Conservation (phyloP, 2,329 filamentous ascomycete genomes). For the Colletotrichum orbiculare region DNA sequence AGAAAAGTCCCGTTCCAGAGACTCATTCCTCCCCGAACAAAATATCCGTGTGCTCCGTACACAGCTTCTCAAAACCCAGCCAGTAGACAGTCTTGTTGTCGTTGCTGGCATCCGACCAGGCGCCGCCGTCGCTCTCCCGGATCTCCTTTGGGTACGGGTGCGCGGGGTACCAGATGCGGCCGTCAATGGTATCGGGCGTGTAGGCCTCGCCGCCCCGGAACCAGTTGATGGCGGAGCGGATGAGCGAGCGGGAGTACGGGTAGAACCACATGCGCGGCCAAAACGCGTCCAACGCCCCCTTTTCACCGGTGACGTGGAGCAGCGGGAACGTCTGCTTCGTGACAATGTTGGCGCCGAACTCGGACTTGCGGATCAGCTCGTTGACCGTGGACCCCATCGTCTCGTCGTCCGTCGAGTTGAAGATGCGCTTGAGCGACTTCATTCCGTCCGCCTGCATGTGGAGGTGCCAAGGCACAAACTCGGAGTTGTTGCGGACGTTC, state of each 20-base stretch:
- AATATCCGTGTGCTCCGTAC: slow-evolving; percentile 29
- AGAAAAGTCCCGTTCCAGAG: neutral
- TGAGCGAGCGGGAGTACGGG: slow-evolving; percentile 46
- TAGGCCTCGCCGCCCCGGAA: slow-evolving; percentile 41
- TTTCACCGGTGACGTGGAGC: slow-evolving; percentile 53
- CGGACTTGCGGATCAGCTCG: slow-evolving; percentile 46
- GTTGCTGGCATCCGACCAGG: slow-evolving; percentile 37
- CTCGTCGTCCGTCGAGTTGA: slow-evolving; percentile 43
- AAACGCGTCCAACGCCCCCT: slow-evolving; percentile 45
- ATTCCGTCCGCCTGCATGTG: slow-evolving; percentile 47
- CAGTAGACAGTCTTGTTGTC: slow-evolving; percentile 31
- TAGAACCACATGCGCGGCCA: slow-evolving; percentile 53
- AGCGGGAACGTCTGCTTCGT: slow-evolving; percentile 50
- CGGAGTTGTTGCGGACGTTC: slow-evolving; percentile 38
- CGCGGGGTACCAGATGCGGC: slow-evolving; percentile 44
- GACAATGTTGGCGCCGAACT: slow-evolving; percentile 50
- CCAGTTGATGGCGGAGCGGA: slow-evolving; percentile 43
- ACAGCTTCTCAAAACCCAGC: slow-evolving; percentile 35
- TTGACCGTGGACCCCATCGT: slow-evolving; percentile 42
- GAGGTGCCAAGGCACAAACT: slow-evolving; percentile 45
- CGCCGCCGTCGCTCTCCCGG: slow-evolving; percentile 32
- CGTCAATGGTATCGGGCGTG: slow-evolving; percentile 44
- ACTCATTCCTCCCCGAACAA: slow-evolving; percentile 33
- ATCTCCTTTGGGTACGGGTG: slow-evolving; percentile 30
- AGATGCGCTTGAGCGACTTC: slow-evolving; percentile 44